Conservation (phyloP, 2,329 filamentous ascomycete genomes). For the Cladosporium colombiae region DNA sequence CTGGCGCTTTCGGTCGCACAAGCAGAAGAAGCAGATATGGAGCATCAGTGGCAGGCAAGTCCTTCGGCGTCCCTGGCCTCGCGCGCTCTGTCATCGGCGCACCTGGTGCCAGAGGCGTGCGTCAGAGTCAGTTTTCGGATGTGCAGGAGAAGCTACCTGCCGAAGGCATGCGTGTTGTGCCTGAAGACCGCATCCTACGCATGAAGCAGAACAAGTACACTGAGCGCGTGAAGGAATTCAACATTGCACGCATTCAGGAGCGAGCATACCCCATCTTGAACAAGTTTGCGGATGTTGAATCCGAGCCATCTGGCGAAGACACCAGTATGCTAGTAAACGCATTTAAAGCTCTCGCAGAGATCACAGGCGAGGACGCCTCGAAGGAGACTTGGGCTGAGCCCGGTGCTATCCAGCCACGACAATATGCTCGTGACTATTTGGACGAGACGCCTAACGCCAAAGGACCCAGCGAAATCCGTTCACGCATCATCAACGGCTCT, state of each 20-base stretch:
- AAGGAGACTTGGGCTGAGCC: slow-evolving; percentile 60
- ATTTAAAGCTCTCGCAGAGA: slow-evolving; percentile 76
- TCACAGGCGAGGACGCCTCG: slow-evolving; percentile 71
- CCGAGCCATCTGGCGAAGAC: slow-evolving; percentile 65
- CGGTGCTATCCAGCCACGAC: slow-evolving; percentile 70
- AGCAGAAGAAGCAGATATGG: slow-evolving; percentile 43
- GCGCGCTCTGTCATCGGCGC: slow-evolving; percentile 86
- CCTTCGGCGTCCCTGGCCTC: slow-evolving; percentile 68
- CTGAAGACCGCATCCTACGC: slow-evolving; percentile 73
- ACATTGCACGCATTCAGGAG: slow-evolving; percentile 67
- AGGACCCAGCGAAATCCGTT: slow-evolving; percentile 68
- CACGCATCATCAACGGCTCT: slow-evolving; percentile 77
- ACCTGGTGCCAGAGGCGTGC: slow-evolving; percentile 58
- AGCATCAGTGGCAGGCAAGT: slow-evolving; percentile 36
- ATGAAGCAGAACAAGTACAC: slow-evolving; percentile 84
- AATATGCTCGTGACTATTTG: slow-evolving; percentile 75
- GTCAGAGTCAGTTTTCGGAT: slow-evolving; percentile 41
- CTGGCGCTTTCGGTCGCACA: slow-evolving; percentile 56
- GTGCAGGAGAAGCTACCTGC: slow-evolving; percentile 50
- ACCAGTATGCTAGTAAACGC: slow-evolving; percentile 69
- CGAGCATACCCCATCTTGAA: slow-evolving; percentile 71
- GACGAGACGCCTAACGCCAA: slow-evolving; percentile 69
- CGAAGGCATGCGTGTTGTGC: slow-evolving; percentile 48
- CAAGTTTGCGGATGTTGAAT: slow-evolving; percentile 74
- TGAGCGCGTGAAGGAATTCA: slow-evolving; percentile 76